A percentile compares a stretch with the other conserved stretches of the same genome.
These are phyloP conservation scores for Antrodiella citrinella DNA, from an alignment of 768 basidiomycete species.

Conservation along the genomic window DNA sequence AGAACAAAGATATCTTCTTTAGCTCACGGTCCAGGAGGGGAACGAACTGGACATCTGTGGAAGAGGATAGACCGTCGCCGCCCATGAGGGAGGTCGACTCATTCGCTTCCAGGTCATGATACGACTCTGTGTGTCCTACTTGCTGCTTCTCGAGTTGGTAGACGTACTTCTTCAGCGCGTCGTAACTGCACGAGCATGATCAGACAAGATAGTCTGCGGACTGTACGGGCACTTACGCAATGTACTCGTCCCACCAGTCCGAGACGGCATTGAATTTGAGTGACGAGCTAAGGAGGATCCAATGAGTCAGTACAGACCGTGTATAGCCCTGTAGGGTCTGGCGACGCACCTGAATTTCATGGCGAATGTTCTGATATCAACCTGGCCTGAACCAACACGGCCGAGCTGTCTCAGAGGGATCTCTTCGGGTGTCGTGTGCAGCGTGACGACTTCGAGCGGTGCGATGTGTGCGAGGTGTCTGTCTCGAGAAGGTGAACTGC, in stretches of 20 bases:
- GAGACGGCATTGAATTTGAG: constrained; percentile 88
- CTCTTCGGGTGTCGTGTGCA: constrained; percentile 12
- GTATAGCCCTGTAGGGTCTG: too few relatives aligned
- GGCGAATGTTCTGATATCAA: constrained; percentile 16
- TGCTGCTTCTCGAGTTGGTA: constrained; percentile 82
- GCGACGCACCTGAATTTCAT: constrained; percentile 57
- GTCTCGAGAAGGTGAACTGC: not conserved
- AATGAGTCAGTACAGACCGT: too few relatives aligned
- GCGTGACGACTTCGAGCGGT: constrained; percentile 4
- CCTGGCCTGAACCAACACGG: constrained; percentile 7
- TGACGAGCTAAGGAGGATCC: constrained; percentile 69
- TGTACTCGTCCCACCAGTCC: constrained; percentile 92
- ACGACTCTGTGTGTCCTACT: constrained; percentile 31
- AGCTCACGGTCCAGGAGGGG: constrained; percentile 78
- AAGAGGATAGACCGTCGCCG: constrained; percentile 19
- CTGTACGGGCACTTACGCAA: constrained; percentile 55
- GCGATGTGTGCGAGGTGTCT: not conserved
- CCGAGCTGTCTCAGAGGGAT: constrained; percentile 20
- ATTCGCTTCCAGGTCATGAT: constrained; percentile 54
- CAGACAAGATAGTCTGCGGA: not conserved
- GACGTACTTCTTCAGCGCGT: constrained; percentile 73
- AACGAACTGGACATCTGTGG: constrained; percentile 54
- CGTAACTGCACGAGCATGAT: constrained; percentile 47
- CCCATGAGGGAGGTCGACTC: constrained; percentile 52
- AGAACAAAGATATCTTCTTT: constrained; percentile 73